Evolutionary conservation across 2,329 filamentous ascomycete genomes (phyloP), one percentile per base, ranked within the genome.

Genomic region (Monascus ruber): DNA sequence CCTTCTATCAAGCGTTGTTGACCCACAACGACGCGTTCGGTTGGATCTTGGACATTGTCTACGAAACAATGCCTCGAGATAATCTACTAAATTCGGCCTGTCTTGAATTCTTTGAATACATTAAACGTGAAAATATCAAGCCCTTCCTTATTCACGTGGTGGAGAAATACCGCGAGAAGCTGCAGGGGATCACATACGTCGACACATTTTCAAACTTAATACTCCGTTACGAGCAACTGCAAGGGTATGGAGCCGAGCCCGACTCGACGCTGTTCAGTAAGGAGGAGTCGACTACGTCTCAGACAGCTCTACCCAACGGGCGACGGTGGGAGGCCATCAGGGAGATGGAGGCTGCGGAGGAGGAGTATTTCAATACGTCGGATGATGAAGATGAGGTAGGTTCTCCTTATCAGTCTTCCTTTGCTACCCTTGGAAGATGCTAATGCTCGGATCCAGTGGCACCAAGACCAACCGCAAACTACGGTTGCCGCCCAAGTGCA

Each of bases 21-120:
- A 83, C 81, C 25, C 79, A 87, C 49, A 83, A 88, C 56, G 77
- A 81, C 43, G 77, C 91, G 0, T 79, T 96, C 42, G 84, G 83
- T 32, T 83, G 87, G 1, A 84, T 96, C 28, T 70, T 98, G 9
- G 78, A 91, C 48, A 81, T 95, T 31, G 74, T 96, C 28, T 75
- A 83, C 40, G 77, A 84, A 48, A 91, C 86, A 0, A 83, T 95
- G 76, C 85, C 88, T 1, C 78, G 87, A 33, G 89, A 98, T 60
- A 96, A 95, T 50, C 72, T 98, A 3, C 72, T 96, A 27, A 93
- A 91, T 60, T 96, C 89, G 1, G 89, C 88, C 6, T 94, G 86
- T 51, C 72, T 96, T 6, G 91, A 98, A 55, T 76, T 98, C 33
- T 96, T 98, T 48, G 87, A 94, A 53, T 87, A 82, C 54, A 84